Evolutionary conservation across 2,329 filamentous ascomycete species (phyloP).

Genomic region (Arthroderma sp.): DNA sequence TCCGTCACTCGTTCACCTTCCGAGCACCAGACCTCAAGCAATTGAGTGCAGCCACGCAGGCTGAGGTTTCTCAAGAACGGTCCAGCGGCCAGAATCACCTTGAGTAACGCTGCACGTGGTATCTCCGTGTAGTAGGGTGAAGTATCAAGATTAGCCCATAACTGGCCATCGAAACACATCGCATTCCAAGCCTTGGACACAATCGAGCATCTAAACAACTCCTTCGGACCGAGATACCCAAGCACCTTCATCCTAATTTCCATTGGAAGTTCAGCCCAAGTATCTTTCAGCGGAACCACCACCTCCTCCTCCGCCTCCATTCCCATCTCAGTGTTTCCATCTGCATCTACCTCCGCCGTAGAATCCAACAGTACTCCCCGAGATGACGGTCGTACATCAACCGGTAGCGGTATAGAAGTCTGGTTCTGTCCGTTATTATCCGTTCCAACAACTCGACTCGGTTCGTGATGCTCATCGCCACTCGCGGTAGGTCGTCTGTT

Average conservation of each 20-base stretch:
- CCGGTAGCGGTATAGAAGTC: slow-evolving; percentile 51
- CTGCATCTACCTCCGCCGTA: slow-evolving; percentile 15
- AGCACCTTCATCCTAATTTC: slow-evolving; percentile 74
- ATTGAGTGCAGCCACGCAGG: slow-evolving; percentile 77
- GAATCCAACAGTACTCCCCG: slow-evolving; percentile 20
- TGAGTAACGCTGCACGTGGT: slow-evolving; percentile 67
- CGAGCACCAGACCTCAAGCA: slow-evolving; percentile 66
- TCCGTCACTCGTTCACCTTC: slow-evolving; percentile 59
- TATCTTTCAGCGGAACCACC: slow-evolving; percentile 42
- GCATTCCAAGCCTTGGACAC: slow-evolving; percentile 68
- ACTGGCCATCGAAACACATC: slow-evolving; percentile 85
- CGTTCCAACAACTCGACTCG: slow-evolving; percentile 45
- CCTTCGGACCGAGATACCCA: slow-evolving; percentile 61
- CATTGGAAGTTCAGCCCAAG: slow-evolving; percentile 70
- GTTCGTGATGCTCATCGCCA: slow-evolving; percentile 41
- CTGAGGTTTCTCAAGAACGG: slow-evolving; percentile 88
- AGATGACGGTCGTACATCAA: slow-evolving; percentile 44
- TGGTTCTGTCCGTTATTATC: slow-evolving; percentile 31
- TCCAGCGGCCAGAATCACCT: slow-evolving; percentile 72
- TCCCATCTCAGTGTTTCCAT: not conserved
- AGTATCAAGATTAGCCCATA: slow-evolving; percentile 77
- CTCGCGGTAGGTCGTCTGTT: slow-evolving; percentile 21
- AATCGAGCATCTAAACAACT: slow-evolving; percentile 65
- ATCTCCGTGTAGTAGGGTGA: slow-evolving; percentile 82
- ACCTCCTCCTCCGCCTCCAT: slow-evolving; percentile 22